Base-by-base conservation (phyloP, 495 filamentous ascomycete species). In the Ramalina intermedia region DNA sequence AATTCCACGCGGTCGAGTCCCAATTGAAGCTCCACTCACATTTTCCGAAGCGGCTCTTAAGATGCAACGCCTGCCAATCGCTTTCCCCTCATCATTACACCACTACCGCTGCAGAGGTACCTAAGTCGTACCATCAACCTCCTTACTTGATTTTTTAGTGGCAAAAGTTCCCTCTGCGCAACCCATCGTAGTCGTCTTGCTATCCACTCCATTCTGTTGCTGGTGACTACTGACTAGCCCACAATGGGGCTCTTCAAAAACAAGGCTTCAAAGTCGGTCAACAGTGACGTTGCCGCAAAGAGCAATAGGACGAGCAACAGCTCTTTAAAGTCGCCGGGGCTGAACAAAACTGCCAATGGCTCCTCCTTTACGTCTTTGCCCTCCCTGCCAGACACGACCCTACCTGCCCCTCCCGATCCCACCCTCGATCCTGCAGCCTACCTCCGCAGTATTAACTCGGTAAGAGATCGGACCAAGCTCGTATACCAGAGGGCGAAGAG, bases 401-500 rank as follows among this genome's bases (percentile, higher is more conserved):
- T 96, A 21, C 85, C 91, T 44, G 82, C 75, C 61, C 77, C 87
- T 4, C 90, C 91, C 37, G 91, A 96, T 69, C 90, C 91, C 56
- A 75, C 77, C 43, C 70, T 93, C 54, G 90, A 98, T 61, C 91
- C 91, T 14, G 90, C 85, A 13, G 88, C 80, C 46, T 98, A 96
- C 66, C 78, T 98, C 50, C 75, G 84, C 53, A 96, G 90, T 65
- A 79, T 98, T 55, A 79, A 85, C 60, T 79, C 91, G 18, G 87
- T 98, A 9, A 75, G 93, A 27, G 85, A 95, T 57, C 71, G 89
- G 48, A 81, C 74, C 58, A 74, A 66, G 51, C 62, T 88, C 47
- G 72, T 96, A 35, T 71, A 84, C 45, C 71, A 82, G 48, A 87
- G 84, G 64, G 91, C 91, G 3, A 76, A 82, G 62, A 68, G 67